Percentiles rank a stretch among this genome's conserved stretches.
These are phyloP conservation scores for Ulvella scutata DNA, from an alignment of 139 green algal genomes.

Conservation along the genomic window DNA sequence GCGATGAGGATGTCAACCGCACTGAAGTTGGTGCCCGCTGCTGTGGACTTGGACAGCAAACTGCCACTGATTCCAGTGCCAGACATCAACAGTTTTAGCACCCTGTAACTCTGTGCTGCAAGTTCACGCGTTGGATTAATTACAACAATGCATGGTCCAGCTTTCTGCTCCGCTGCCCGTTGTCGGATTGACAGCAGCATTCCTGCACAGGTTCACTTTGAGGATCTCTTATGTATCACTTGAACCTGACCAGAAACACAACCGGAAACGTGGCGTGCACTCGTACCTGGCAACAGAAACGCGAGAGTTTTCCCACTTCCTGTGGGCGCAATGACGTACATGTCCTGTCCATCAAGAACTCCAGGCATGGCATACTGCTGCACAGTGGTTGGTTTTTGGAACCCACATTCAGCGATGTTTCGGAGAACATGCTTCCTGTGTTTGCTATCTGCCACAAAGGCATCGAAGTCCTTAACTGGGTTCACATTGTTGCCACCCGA, in stretches of 20 bases:
- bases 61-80: slow-evolving; percentile 32
- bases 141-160: slow-evolving; percentile 34
- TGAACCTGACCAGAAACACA: not conserved
- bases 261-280: slow-evolving; percentile 1
- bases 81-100: slow-evolving; percentile 58
- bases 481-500: not conserved
- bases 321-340: slow-evolving; percentile 78
- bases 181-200: not conserved
- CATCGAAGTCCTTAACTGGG: not conserved
- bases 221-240: not conserved
- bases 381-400: slow-evolving; percentile 63
- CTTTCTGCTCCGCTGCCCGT: slow-evolving; percentile 3
- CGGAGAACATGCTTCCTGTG: slow-evolving; percentile 4
- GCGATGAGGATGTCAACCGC: slow-evolving; percentile 77
- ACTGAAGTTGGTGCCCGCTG: slow-evolving; percentile 43
- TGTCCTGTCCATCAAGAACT: slow-evolving; percentile 44
- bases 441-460: not conserved
- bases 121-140: slow-evolving; percentile 79
- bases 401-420: slow-evolving; percentile 30
- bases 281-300: slow-evolving; percentile 73
- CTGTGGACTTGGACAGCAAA: slow-evolving; percentile 60
- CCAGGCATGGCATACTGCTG: slow-evolving; percentile 78
- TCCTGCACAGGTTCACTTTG: not conserved
- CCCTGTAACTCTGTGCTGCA: slow-evolving; percentile 41
- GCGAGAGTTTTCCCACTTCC: slow-evolving; percentile 83